phyloP scores from a whole-genome alignment of 2,329 filamentous ascomycete genomes.

The Trichoderma sp. region DNA sequence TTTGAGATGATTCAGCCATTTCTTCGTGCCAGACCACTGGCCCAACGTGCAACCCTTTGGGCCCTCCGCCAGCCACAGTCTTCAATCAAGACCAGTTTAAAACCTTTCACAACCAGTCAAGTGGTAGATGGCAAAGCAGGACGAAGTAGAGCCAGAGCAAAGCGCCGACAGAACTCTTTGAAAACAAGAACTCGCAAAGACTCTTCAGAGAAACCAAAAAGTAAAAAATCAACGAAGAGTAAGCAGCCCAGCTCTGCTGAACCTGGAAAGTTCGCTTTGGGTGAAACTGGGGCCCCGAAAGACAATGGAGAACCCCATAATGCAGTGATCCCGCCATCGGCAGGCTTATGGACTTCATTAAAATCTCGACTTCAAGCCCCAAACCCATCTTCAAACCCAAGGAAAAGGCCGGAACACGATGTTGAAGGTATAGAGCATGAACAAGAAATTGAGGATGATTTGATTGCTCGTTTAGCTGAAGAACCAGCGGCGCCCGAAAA shows the following conservation, averaged over 20 bases:
- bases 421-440: not conserved
- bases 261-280: not conserved
- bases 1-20: conserved; percentile 39
- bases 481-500: not conserved
- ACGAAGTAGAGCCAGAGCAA: not conserved
- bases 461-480: conserved; percentile 7
- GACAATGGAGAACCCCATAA: conserved; percentile 1
- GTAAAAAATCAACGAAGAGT: not conserved
- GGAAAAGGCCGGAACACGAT: not conserved
- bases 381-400: not conserved
- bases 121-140: not conserved
- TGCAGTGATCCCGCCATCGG: not conserved
- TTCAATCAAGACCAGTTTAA: not conserved
- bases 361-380: conserved; percentile 35
- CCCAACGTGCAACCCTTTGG: not conserved
- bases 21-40: conserved; percentile 23
- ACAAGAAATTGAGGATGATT: conserved; percentile 4
- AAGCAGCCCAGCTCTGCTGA: not conserved
- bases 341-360: conserved; percentile 39
- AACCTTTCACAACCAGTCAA: conserved; percentile 5
- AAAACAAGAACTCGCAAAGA: not conserved
- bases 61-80: not conserved
- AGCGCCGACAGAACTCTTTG: not conserved
- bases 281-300: not conserved
- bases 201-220: not conserved